These are phyloP conservation scores for Ogataea pini DNA, from an alignment of 805 yeast species.

Conservation along the genomic window DNA sequence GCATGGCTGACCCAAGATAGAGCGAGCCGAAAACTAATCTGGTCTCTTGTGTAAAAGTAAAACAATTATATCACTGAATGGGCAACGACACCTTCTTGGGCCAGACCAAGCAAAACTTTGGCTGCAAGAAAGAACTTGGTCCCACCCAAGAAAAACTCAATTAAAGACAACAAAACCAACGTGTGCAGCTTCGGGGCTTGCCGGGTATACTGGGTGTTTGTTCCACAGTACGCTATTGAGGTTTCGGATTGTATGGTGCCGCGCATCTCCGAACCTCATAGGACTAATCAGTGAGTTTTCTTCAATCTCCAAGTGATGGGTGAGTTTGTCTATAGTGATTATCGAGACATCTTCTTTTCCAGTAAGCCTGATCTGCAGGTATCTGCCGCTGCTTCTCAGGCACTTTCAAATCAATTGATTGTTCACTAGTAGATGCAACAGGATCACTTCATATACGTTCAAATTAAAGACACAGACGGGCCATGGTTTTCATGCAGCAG, in stretches of 20 bases:
- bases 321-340: background rate
- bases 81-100: constrained; percentile 40
- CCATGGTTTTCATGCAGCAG: too few relatives aligned
- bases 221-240: background rate
- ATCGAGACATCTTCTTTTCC: background rate
- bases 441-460: too few relatives aligned
- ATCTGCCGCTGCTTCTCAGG: background rate
- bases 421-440: background rate
- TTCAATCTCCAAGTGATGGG: background rate
- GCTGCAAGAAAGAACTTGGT: constrained; percentile 32
- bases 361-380: background rate
- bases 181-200: background rate
- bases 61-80: constrained; percentile 38
- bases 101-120: constrained; percentile 35
- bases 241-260: background rate
- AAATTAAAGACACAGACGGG: too few relatives aligned
- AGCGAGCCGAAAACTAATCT: constrained; percentile 49
- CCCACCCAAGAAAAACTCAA: constrained; percentile 32
- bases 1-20: constrained; percentile 37
- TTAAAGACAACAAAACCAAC: background rate
- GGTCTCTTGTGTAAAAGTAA: constrained; percentile 38
- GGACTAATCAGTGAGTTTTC: background rate
- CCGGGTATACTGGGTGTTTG: background rate
- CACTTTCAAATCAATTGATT: background rate
- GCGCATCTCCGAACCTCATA: background rate